phyloP scores from a whole-genome alignment of 176 grass and related monocot species.

The Zoysia pacifica region DNA sequence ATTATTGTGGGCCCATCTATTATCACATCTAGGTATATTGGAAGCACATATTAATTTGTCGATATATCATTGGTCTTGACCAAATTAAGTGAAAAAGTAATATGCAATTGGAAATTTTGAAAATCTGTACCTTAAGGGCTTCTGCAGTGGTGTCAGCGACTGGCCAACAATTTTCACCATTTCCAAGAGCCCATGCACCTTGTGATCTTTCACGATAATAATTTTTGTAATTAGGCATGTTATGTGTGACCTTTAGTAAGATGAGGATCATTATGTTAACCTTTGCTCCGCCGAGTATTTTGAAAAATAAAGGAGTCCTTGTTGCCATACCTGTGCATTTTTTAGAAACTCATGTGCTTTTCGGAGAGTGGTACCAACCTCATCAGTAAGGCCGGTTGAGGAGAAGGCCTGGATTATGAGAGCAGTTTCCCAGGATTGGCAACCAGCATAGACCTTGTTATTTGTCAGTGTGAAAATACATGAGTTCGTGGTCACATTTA shows the following conservation, averaged over 20 bases:
- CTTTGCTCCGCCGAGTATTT: neutral
- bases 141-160: conserved; percentile 36
- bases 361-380: conserved; percentile 36
- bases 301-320: too few relatives aligned
- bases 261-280: too few relatives aligned
- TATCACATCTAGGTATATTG: too few relatives aligned
- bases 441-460: conserved; percentile 55
- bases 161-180: conserved; percentile 42
- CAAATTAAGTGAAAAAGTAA: too few relatives aligned
- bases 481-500: neutral
- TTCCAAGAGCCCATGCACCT: conserved; percentile 47
- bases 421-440: conserved; percentile 64
- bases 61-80: too few relatives aligned
- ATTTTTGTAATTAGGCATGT: conserved; percentile 36
- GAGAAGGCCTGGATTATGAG: conserved; percentile 57
- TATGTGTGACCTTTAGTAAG: conserved; percentile 22
- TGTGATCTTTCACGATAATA: conserved; percentile 39
- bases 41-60: too few relatives aligned
- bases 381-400: conserved; percentile 48
- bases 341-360: conserved; percentile 53
- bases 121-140: conserved; percentile 48
- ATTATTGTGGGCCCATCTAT: too few relatives aligned
- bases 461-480: neutral
- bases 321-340: conserved; percentile 42
- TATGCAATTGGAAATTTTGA: too few relatives aligned